These are phyloP conservation scores for Hypholoma fasciculare DNA, from an alignment of 768 basidiomycete genomes.

Conservation along the genomic window DNA sequence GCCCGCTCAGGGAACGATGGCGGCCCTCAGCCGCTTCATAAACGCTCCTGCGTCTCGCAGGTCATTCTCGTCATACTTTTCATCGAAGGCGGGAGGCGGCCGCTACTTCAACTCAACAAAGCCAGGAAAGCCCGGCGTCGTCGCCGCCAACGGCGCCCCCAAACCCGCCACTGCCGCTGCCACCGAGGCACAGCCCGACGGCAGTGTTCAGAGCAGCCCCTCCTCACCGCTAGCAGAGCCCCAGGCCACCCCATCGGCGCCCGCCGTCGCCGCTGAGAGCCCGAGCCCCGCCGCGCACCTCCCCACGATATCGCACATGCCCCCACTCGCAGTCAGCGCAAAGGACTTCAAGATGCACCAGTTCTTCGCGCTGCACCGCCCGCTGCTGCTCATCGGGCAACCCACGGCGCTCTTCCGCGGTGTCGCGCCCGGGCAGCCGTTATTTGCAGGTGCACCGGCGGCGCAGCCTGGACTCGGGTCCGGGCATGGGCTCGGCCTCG, in stretches of 20 bases:
- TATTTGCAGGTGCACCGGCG: constrained; percentile 16
- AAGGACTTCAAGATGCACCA: constrained; percentile 80
- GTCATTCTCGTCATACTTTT: constrained; percentile 78
- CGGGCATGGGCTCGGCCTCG: constrained; percentile 11
- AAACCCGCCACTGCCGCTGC: constrained; percentile 12
- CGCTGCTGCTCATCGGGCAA: constrained; percentile 68
- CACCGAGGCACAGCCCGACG: constrained; percentile 6
- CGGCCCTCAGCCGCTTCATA: constrained; percentile 50
- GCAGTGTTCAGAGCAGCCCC: neutral
- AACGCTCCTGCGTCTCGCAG: constrained; percentile 51
- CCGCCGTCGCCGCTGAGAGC: neutral
- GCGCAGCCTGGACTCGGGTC: neutral
- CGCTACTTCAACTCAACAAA: constrained; percentile 78
- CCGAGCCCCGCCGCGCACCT: constrained; percentile 4
- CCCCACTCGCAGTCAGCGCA: constrained; percentile 59
- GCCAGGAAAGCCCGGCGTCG: constrained; percentile 51
- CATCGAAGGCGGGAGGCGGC: constrained; percentile 72
- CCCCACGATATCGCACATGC: constrained; percentile 8
- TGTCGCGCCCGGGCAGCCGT: constrained; percentile 26
- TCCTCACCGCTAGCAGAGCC: neutral
- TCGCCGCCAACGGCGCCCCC: constrained; percentile 20
- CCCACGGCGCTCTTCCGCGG: constrained; percentile 53
- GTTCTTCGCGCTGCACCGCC: constrained; percentile 83
- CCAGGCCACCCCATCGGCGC: neutral
- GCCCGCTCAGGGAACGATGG: constrained; percentile 36